Percentiles rank a stretch among this genome's conserved stretches.
phyloP scores from a whole-genome alignment of 164 flowering plant species.

The Saururus chinensis region DNA sequence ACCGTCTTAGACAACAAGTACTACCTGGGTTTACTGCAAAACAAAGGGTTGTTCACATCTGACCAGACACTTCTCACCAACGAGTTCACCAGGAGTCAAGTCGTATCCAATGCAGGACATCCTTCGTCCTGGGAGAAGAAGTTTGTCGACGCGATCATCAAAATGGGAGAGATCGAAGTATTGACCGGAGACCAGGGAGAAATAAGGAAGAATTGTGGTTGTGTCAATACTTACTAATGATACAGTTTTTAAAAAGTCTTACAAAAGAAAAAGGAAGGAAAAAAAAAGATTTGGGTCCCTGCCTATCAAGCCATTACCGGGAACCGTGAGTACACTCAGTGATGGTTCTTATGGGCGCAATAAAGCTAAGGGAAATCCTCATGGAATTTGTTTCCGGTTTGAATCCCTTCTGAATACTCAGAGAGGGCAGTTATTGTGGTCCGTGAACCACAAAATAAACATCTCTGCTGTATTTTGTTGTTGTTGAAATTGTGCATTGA shows the following conservation, averaged over 20 bases:
- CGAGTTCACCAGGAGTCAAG: constrained; percentile 11
- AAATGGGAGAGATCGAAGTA: constrained; percentile 28
- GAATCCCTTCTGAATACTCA: too few species aligned
- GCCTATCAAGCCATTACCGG: too few species aligned
- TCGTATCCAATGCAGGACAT: constrained; percentile 6
- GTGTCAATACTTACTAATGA: constrained; percentile 10
- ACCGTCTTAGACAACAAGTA: constrained; percentile 17
- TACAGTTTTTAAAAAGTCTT: not conserved
- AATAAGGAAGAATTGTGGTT: constrained; percentile 16
- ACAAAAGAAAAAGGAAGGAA: too few species aligned
- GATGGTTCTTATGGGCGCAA: too few species aligned
- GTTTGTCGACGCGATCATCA: constrained; percentile 24
- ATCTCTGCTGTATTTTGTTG: too few species aligned
- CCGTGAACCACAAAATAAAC: too few species aligned
- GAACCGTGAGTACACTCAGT: too few species aligned
- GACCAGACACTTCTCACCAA: constrained; percentile 21
- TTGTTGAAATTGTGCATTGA: too few species aligned
- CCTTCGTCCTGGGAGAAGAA: constrained; percentile 12
- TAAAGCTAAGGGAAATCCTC: too few species aligned
- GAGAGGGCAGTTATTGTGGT: too few species aligned
- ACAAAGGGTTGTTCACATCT: constrained; percentile 25
- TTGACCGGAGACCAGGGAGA: constrained; percentile 22
- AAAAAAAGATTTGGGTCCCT: too few species aligned
- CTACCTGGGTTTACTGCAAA: constrained; percentile 16
- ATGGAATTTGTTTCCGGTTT: too few species aligned